Evolutionary conservation across 2,329 filamentous ascomycete genomes (phyloP).

Genomic region (Torrubiellomyces zombiae): DNA sequence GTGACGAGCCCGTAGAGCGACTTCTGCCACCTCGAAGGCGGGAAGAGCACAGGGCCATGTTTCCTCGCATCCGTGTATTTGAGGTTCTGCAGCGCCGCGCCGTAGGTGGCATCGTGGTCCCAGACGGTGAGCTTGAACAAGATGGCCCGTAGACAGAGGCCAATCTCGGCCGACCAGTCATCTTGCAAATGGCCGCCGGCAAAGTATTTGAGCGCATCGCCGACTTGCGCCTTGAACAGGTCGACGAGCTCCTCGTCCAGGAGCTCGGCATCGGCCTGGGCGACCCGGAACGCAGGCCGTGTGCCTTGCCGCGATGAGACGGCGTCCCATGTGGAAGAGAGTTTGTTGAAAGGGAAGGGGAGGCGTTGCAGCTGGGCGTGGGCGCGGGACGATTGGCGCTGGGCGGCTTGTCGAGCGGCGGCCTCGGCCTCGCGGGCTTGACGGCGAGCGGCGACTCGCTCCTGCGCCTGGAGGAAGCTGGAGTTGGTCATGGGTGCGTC

Average conservation of each 20-base stretch:
- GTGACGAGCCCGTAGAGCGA: slow-evolving; percentile 68
- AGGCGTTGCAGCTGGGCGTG: slow-evolving; percentile 38
- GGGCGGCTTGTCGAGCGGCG: slow-evolving; percentile 34
- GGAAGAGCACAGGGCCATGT: slow-evolving; percentile 40
- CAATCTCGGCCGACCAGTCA: slow-evolving; percentile 77
- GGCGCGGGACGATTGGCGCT: slow-evolving; percentile 34
- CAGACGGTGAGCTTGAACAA: slow-evolving; percentile 93
- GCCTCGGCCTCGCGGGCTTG: slow-evolving; percentile 54
- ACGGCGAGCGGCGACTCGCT: slow-evolving; percentile 68
- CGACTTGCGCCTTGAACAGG: slow-evolving; percentile 73
- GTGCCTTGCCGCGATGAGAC: slow-evolving; percentile 63
- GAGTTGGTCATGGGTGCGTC: slow-evolving; percentile 28
- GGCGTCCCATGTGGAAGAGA: slow-evolving; percentile 50
- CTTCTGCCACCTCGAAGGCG: slow-evolving; percentile 74
- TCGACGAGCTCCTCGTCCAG: slow-evolving; percentile 82
- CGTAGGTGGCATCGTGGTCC: slow-evolving; percentile 93
- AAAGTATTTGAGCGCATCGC: slow-evolving; percentile 76
- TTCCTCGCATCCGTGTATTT: slow-evolving; percentile 73
- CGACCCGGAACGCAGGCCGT: slow-evolving; percentile 75
- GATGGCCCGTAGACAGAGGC: slow-evolving; percentile 56
- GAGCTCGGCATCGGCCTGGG: slow-evolving; percentile 89
- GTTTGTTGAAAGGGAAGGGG: slow-evolving; percentile 43
- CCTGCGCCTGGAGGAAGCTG: slow-evolving; percentile 78
- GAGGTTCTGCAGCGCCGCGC: slow-evolving; percentile 80
- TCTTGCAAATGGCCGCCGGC: slow-evolving; percentile 59